These are phyloP conservation scores for Kodamaea kaohsiungensis DNA, from an alignment of 805 yeast species.

Conservation along the genomic window DNA sequence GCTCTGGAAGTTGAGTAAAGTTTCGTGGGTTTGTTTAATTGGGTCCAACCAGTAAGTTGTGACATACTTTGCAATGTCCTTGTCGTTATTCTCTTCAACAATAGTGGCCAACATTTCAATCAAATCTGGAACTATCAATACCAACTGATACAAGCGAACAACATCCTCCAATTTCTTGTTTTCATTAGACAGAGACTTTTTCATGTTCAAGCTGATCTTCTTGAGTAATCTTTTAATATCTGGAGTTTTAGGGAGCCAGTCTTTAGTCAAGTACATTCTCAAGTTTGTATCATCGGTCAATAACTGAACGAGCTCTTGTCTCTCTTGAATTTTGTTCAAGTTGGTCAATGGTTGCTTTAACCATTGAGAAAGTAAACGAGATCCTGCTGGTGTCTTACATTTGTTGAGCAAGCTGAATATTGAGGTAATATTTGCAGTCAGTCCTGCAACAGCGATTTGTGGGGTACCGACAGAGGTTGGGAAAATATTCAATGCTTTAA, in stretches of 20 bases:
- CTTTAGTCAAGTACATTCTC: conserved; percentile 65
- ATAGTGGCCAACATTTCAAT: conserved; percentile 51
- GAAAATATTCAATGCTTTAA: conserved; percentile 82
- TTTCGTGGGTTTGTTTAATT: conserved; percentile 46
- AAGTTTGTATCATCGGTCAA: conserved; percentile 69
- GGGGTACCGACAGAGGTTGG: conserved; percentile 12
- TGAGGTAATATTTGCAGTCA: conserved; percentile 37
- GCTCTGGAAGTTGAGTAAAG: conserved; percentile 71
- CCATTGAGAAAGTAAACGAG: conserved; percentile 89
- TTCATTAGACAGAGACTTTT: conserved; percentile 32
- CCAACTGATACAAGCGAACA: conserved; percentile 81
- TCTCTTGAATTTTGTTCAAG: conserved; percentile 52
- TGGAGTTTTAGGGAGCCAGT: conserved; percentile 71
- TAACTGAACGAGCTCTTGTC: conserved; percentile 76
- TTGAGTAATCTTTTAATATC: conserved; percentile 77
- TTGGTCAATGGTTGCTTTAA: conserved; percentile 90
- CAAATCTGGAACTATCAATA: conserved; percentile 68
- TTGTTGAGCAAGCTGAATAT: conserved; percentile 82
- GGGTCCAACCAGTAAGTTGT: conserved; percentile 58
- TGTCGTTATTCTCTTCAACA: conserved; percentile 32
- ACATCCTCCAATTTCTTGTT: conserved; percentile 82
- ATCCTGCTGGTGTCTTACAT: conserved; percentile 89
- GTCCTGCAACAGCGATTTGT: neutral
- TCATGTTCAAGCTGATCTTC: conserved; percentile 48
- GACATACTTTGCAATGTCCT: conserved; percentile 38